Percentiles rank a stretch among this genome's conserved stretches.
These are phyloP conservation scores for Carex pumila DNA, from an alignment of 176 grass and related monocot genomes.

Conservation along the genomic window DNA sequence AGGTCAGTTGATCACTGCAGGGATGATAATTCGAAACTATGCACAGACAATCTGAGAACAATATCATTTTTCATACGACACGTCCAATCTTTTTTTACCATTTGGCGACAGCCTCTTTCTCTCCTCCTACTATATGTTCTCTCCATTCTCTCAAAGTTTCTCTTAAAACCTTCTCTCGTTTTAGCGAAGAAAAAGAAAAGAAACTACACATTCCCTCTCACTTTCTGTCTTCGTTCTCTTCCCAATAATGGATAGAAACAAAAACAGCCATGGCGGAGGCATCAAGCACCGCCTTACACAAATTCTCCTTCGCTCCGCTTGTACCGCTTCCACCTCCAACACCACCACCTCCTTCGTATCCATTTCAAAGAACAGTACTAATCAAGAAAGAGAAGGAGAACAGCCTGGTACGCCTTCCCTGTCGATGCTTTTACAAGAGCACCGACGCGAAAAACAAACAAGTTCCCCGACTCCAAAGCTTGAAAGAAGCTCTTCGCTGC, in stretches of 20 bases:
- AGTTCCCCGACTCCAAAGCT: conserved; percentile 23
- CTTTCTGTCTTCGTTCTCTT: conserved; percentile 13
- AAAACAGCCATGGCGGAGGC: conserved; percentile 21
- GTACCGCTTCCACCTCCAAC: conserved; percentile 30
- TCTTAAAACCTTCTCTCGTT: background rate
- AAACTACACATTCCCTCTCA: background rate
- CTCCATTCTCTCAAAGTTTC: background rate
- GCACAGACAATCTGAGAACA: background rate
- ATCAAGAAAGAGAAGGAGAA: conserved; percentile 13
- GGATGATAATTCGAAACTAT: background rate
- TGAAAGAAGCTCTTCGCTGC: background rate
- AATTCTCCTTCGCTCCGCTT: conserved; percentile 61
- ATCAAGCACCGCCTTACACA: conserved; percentile 56
- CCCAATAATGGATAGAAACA: conserved; percentile 27
- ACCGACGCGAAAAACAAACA: background rate
- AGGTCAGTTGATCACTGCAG: background rate
- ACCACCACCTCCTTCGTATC: conserved; percentile 26
- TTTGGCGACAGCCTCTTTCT: background rate
- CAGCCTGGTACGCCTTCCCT: conserved; percentile 30
- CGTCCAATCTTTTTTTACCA: background rate
- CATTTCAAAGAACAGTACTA: conserved; percentile 18
- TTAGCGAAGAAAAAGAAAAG: conserved; percentile 14
- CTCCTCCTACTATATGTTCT: conserved; percentile 4
- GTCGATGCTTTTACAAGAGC: conserved; percentile 29
- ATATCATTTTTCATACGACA: background rate